Evolutionary conservation across 306 rosid genomes (phyloP).

Genomic region (Ceratonia siliqua): DNA sequence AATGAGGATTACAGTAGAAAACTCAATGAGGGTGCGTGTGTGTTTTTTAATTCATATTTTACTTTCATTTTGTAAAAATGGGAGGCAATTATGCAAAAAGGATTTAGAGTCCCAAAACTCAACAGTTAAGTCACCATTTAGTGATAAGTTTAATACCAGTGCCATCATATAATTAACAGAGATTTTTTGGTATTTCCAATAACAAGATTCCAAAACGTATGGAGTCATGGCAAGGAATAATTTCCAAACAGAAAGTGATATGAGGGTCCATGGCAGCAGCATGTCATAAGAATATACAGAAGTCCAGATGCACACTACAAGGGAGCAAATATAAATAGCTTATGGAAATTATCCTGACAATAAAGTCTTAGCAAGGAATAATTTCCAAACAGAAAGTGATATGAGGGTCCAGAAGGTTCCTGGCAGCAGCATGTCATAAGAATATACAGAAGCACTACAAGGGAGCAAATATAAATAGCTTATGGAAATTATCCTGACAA

Average conservation of each 20-base stretch:
- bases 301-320: not conserved
- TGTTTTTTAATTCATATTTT: too few relatives aligned
- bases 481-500: not conserved
- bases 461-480: not conserved
- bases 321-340: not conserved
- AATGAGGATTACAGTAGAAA: too few relatives aligned
- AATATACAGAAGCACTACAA: not conserved
- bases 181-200: too few relatives aligned
- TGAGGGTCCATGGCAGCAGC: not conserved
- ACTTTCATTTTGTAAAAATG: too few relatives aligned
- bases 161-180: too few relatives aligned
- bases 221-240: not conserved
- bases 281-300: not conserved
- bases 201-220: too few relatives aligned
- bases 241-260: not conserved
- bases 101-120: too few relatives aligned
- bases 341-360: not conserved
- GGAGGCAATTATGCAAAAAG: too few relatives aligned
- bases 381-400: not conserved
- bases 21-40: too few relatives aligned
- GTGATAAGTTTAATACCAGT: too few relatives aligned
- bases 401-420: not conserved
- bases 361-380: not conserved
- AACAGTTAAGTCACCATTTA: too few relatives aligned
- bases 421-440: not conserved